phyloP scores from a whole-genome alignment of 163 green algal genomes.

The Scenedesmus sp. region DNA sequence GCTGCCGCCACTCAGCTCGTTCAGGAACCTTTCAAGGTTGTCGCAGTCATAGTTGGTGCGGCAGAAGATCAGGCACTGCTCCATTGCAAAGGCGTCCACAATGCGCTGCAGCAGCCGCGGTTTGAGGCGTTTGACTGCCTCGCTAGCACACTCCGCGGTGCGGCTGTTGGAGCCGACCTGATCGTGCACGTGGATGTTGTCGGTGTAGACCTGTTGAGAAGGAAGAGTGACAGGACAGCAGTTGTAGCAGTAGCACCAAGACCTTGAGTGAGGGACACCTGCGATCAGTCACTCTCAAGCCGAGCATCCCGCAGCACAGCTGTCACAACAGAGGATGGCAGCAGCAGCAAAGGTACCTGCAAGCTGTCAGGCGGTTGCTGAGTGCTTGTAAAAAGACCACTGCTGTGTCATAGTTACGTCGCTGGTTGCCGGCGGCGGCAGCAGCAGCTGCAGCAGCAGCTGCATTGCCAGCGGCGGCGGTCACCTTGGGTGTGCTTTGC shows the following conservation, averaged over 20 bases:
- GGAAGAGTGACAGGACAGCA: not conserved
- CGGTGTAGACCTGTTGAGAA: constrained; percentile 63
- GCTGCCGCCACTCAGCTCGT: constrained; percentile 58
- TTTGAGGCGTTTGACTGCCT: constrained; percentile 89
- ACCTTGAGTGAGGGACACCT: no score
- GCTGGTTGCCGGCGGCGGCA: no score
- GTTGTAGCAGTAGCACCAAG: no score
- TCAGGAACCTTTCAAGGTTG: constrained; percentile 88
- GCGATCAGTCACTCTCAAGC: no score
- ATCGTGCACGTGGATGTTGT: constrained; percentile 77
- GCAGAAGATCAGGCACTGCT: constrained; percentile 87
- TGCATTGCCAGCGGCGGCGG: no score
- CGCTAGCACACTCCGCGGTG: constrained; percentile 68
- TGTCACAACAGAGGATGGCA: no score
- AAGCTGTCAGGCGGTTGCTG: no score
- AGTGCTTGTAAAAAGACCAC: no score
- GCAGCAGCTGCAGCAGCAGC: not conserved
- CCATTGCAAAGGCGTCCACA: constrained; percentile 77
- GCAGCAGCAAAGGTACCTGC: no score
- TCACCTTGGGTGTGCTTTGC: constrained; percentile 70
- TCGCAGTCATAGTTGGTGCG: constrained; percentile 93
- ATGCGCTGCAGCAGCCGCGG: constrained; percentile 81
- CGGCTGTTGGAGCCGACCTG: constrained; percentile 42
- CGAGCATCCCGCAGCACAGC: no score
- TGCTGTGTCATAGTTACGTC: no score